Conservation (phyloP, 2,329 filamentous ascomycete genomes). For the Cladosporium sp. region DNA sequence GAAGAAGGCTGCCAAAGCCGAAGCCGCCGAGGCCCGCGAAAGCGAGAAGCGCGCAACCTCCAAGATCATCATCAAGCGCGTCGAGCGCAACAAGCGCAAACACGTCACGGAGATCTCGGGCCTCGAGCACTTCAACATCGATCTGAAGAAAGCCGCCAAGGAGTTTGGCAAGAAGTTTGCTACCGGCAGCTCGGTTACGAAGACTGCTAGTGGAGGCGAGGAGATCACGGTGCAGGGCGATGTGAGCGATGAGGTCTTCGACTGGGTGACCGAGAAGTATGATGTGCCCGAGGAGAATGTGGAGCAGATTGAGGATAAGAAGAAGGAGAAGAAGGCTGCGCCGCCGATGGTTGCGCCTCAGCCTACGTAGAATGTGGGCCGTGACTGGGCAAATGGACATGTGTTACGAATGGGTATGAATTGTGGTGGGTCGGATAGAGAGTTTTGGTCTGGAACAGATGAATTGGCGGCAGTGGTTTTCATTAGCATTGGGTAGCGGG, state of each 20-base stretch:
- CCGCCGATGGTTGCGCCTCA: slow-evolving; percentile 9
- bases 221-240: slow-evolving; percentile 98
- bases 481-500: neutral
- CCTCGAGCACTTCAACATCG: slow-evolving; percentile 82
- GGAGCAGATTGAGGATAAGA: slow-evolving; percentile 92
- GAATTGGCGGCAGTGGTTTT: neutral
- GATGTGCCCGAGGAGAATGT: slow-evolving; percentile 93
- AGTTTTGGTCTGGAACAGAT: too few relatives aligned
- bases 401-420: neutral
- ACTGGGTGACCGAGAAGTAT: slow-evolving; percentile 86
- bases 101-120: slow-evolving; percentile 90
- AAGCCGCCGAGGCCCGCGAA: slow-evolving; percentile 77
- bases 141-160: slow-evolving; percentile 87
- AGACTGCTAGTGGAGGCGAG: slow-evolving; percentile 70
- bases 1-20: slow-evolving; percentile 95
- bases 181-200: slow-evolving; percentile 87
- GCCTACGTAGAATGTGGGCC: slow-evolving; percentile 2
- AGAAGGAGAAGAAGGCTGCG: slow-evolving; percentile 60
- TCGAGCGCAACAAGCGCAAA: slow-evolving; percentile 97
- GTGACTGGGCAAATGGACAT: neutral
- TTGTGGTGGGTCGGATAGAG: too few relatives aligned
- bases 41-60: slow-evolving; percentile 77
- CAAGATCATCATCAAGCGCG: slow-evolving; percentile 87
- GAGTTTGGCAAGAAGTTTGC: slow-evolving; percentile 99
- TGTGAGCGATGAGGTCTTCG: slow-evolving; percentile 88